phyloP scores from a whole-genome alignment of 2,329 filamentous ascomycete genomes.

The Claviceps purpurea region DNA sequence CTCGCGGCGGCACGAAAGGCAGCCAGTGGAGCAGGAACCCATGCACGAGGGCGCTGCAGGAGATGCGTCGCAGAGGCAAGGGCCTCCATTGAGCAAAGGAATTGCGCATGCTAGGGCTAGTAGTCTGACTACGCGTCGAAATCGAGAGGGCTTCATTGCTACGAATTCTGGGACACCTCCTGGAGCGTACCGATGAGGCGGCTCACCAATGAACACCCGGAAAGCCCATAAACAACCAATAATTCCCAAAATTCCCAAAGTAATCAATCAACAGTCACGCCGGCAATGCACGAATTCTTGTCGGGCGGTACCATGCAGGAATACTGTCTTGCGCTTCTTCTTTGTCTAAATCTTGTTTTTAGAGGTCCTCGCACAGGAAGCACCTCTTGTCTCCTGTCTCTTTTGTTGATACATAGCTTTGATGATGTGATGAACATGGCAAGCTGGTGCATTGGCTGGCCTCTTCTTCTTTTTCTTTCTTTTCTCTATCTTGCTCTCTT shows the following conservation, averaged over 20 bases:
- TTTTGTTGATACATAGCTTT: conserved; percentile 8
- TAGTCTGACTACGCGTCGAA: conserved; percentile 31
- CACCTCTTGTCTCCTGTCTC: background rate
- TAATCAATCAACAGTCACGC: conserved; percentile 12
- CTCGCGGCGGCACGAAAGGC: conserved; percentile 37
- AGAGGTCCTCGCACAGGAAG: background rate
- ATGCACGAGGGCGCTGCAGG: background rate
- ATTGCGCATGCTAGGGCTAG: conserved; percentile 28
- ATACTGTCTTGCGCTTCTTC: no score
- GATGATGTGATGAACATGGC: conserved; percentile 13
- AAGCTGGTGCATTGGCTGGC: background rate
- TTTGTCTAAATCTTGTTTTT: background rate
- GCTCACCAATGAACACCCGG: conserved; percentile 12
- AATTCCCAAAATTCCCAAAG: no score
- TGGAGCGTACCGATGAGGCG: conserved; percentile 31
- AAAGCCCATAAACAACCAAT: no score
- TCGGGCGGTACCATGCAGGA: background rate
- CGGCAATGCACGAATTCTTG: conserved; percentile 9
- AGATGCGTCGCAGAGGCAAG: conserved; percentile 1
- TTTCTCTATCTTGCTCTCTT: background rate
- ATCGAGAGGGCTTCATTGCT: conserved; percentile 27
- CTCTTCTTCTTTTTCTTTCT: background rate
- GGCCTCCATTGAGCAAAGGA: conserved; percentile 28
- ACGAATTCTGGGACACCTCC: conserved; percentile 24
- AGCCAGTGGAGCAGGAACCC: conserved; percentile 26